Conservation (phyloP, 129 eudicot species). For the Smallanthus sonchifolius region DNA sequence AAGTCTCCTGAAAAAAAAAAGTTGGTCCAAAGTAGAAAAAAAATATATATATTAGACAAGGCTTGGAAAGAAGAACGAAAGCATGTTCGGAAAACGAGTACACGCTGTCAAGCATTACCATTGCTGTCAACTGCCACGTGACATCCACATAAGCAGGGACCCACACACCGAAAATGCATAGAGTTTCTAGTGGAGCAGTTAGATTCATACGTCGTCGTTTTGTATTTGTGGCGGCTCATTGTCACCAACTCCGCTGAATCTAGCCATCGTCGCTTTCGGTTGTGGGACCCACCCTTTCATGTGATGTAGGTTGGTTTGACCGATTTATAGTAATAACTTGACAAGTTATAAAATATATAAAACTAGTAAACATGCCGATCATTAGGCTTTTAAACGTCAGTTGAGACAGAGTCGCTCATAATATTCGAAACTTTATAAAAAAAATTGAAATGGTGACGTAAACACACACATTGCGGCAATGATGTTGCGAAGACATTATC, state of each 20-base stretch:
- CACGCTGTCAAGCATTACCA: conserved; percentile 25
- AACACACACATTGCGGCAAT: no score
- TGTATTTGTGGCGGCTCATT: conserved; percentile 28
- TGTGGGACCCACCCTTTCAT: background rate
- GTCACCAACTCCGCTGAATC: conserved; percentile 22
- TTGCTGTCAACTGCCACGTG: conserved; percentile 27
- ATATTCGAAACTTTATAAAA: no score
- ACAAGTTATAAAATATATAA: no score
- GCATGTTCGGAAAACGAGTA: conserved; percentile 15
- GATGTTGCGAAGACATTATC: no score
- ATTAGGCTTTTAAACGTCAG: no score
- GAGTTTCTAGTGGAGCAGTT: conserved; percentile 29
- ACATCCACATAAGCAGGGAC: conserved; percentile 15
- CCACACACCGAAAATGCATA: conserved; percentile 30
- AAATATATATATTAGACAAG: no score
- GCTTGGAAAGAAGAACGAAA: background rate
- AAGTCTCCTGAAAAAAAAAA: no score
- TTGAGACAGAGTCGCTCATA: no score
- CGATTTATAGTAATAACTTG: no score
- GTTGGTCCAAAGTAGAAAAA: no score
- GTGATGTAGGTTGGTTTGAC: conserved; percentile 28
- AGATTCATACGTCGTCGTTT: conserved; percentile 17
- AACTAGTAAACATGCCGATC: no score
- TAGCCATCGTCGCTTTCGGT: conserved; percentile 2
- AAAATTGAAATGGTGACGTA: no score